Base-by-base conservation (phyloP, 257 asterid genomes). In the Capsicum chinense region DNA sequence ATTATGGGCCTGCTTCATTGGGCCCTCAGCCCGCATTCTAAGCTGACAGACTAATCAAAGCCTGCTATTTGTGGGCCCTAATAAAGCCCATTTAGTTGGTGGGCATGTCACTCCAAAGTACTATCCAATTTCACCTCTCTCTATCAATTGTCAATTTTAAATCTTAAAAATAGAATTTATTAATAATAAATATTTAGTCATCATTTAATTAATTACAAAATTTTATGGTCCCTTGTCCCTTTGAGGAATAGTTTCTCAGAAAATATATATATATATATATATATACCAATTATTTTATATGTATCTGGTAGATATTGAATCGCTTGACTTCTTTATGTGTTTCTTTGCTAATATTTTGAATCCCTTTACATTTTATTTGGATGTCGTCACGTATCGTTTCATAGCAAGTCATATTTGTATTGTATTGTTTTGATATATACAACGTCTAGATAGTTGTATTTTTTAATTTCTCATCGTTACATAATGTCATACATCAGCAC, bases 11-110 rank as follows among this genome's bases (percentile, higher is more conserved):
- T 37, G 1, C 2, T 67, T 67, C 26, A 68, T 37, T 7, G 76
- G 76, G 26, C 76, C 76, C 52, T 3, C 76, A 37, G 54, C 21
- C 76, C 52, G 6, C 7, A 19, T 67, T 13, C 21, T 3, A 14
- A 67, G 50, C 76, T 68, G 76, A 68, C 76, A 37, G 76, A 37
- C 76, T 50, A 15, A 37, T 37, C n/a, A 68, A 68, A 37, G 76
- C 76, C 76, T 68, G 48, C 6, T 68, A 15, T 68, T 14, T 68
- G 54, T 68, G 76, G 76, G 76, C 21, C 76, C 19, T 7, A 37
- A 39, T 0, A 0, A 14, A 14, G 50, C 76, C 76, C 76, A 68
- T 68, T 39, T 37, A 14, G 21, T 14, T 67, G 21, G 21, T 48
- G 10, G 21, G 3, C 21, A 67, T 67, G 50, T 67, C 74, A 67